Evolutionary conservation across 2,329 filamentous ascomycete species (phyloP).

Genomic region (Ophiostoma triangulosporum): DNA sequence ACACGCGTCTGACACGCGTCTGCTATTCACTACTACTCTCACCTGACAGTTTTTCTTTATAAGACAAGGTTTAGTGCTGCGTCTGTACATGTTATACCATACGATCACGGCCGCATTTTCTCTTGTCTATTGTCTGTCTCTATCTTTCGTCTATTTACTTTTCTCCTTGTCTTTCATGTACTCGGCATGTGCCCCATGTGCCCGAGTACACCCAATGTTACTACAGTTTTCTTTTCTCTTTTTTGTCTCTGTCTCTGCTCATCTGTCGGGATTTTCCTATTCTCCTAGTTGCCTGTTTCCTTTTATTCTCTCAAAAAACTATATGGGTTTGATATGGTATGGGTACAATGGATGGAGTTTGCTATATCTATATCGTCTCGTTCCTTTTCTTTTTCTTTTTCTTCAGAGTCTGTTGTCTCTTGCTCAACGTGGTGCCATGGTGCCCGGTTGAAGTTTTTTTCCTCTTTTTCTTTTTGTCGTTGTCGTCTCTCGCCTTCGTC

Average conservation of each 20-base stretch:
- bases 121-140: not conserved
- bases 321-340: not conserved
- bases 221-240: not conserved
- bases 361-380: not conserved
- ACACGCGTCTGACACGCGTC: not conserved
- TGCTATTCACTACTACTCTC: not conserved
- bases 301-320: not conserved
- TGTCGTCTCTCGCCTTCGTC: not conserved
- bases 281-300: no score
- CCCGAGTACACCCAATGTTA: not conserved
- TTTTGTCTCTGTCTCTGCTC: not conserved
- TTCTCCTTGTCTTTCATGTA: not conserved
- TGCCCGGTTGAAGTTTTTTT: not conserved
- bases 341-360: not conserved
- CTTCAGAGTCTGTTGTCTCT: not conserved
- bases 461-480: not conserved
- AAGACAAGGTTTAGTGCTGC: not conserved
- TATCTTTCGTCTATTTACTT: not conserved
- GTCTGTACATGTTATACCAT: constrained; percentile 4
- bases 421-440: not conserved
- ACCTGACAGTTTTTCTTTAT: not conserved
- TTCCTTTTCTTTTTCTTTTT: not conserved
- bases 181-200: not conserved
- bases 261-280: no score
- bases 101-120: constrained; percentile 5